phyloP scores from a whole-genome alignment of 2,329 filamentous ascomycete genomes.

The Fusarium duplospermum region DNA sequence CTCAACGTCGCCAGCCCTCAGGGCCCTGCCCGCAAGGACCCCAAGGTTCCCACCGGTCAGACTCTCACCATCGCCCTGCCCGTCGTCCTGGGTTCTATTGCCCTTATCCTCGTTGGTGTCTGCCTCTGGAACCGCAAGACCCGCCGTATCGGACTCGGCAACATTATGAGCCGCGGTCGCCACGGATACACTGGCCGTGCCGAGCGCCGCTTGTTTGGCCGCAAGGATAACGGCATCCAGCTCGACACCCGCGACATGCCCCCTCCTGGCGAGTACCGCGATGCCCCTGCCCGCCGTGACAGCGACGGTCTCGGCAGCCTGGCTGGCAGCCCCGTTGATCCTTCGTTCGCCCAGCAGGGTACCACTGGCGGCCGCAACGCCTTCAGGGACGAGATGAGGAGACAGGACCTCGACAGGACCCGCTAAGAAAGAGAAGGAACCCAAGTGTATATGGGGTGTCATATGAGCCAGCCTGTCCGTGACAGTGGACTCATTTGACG shows the following conservation, averaged over 20 bases:
- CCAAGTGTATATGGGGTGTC: not conserved
- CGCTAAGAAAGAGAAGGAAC: conserved; percentile 24
- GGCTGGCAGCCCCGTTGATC: conserved; percentile 59
- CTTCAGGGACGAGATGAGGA: conserved; percentile 63
- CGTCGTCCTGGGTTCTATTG: conserved; percentile 59
- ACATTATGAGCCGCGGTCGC: conserved; percentile 61
- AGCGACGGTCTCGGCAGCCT: conserved; percentile 63
- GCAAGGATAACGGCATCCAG: conserved; percentile 57
- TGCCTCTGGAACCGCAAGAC: conserved; percentile 66
- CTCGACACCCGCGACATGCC: conserved; percentile 52
- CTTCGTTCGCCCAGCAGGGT: conserved; percentile 54
- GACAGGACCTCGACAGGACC: conserved; percentile 57
- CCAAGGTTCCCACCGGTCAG: conserved; percentile 48
- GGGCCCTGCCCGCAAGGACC: conserved; percentile 53
- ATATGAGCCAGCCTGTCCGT: not conserved
- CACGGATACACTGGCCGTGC: conserved; percentile 58
- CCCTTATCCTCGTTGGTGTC: conserved; percentile 64
- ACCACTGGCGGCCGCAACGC: conserved; percentile 53
- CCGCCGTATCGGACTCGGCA: conserved; percentile 63
- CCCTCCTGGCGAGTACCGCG: conserved; percentile 49
- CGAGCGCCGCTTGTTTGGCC: conserved; percentile 50
- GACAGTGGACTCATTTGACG: not conserved
- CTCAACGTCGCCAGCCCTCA: conserved; percentile 47
- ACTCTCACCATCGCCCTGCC: conserved; percentile 67
- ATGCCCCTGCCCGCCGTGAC: conserved; percentile 53